A percentile compares a stretch with the other conserved stretches of the same genome.
Conservation (phyloP, 768 basidiomycete species). For the Auriscalpium vulgare region DNA sequence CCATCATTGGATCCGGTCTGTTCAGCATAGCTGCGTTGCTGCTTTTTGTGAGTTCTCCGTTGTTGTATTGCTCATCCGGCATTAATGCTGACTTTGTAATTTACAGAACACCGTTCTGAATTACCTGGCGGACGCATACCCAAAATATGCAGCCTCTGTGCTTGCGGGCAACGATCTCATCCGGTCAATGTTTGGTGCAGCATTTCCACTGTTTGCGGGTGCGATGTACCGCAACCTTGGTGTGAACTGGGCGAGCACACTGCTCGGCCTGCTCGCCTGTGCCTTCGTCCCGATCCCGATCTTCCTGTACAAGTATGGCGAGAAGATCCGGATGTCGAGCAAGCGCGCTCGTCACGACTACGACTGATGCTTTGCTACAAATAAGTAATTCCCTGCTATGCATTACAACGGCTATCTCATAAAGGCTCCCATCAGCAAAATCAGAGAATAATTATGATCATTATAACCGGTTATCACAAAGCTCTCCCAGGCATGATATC, state of each 20-base stretch:
- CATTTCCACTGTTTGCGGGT: conserved; percentile 14
- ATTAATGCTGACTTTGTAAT: background rate
- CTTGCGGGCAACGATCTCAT: conserved; percentile 29
- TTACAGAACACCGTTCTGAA: conserved; percentile 17
- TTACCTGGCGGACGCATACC: conserved; percentile 26
- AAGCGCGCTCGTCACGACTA: conserved; percentile 15
- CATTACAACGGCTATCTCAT: too few species aligned
- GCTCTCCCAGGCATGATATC: too few species aligned
- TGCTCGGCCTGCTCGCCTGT: conserved; percentile 21
- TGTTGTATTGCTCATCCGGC: conserved; percentile 13
- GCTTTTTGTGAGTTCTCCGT: conserved; percentile 21
- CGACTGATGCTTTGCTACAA: background rate
- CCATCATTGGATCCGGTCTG: conserved; percentile 26
- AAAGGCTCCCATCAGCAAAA: too few species aligned
- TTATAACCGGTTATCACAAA: too few species aligned
- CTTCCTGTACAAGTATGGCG: conserved; percentile 10
- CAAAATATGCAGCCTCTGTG: conserved; percentile 24
- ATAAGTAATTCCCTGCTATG: too few species aligned
- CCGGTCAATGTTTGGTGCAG: conserved; percentile 19
- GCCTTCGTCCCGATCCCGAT: conserved; percentile 19
- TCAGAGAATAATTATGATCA: too few species aligned
- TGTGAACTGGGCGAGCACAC: conserved; percentile 19
- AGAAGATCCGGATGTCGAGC: conserved; percentile 10
- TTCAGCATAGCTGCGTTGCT: conserved; percentile 26
- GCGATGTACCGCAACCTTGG: conserved; percentile 20